Base-by-base conservation (phyloP, 495 filamentous ascomycete genomes). In the Podospora tetraspora region DNA sequence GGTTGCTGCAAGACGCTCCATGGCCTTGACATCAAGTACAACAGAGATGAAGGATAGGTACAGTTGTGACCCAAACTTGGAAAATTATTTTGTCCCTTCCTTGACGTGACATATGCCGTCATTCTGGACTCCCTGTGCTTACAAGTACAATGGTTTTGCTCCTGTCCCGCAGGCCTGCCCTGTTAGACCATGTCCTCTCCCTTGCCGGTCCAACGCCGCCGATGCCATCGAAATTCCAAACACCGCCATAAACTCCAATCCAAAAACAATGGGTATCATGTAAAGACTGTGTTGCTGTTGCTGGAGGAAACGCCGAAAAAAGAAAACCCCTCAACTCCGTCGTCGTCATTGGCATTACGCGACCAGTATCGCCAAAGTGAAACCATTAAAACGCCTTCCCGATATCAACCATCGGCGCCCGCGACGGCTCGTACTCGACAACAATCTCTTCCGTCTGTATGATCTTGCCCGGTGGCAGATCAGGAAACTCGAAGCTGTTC, bases 371-470 rank as follows among this genome's bases (percentile, higher is more conserved):
- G 43, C 43, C 43, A 52, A 52, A 1, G 43, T 52, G 43, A 52
- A 52, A 8, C 37, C 43, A 52, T 52, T 8, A 52, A 6, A 52
- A 52, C 5, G 43, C 43, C 43, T 52, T 52, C 2, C 43, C 43
- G 43, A 52, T 52, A 52, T 52, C 43, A n/a, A 52, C 19, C 43
- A 52, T 52, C 16, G 43, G 43, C 19, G 43, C 43, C 43, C 19
- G 43, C 43, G 43, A 52, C 13, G 59, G 19, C 52, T 74, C 73
- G 32, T 71, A 74, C 68, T 74, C 68, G 10, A 74, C 70, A 5
- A 68, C 63, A 6, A 74, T 69, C 59, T 74, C 73, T 32, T 74
- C 73, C 2, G 70, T 72, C 62, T 72, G 68, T 22, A 74, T 61
- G 43, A 74, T 74, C 61, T 69, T 74, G 4, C 73, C 70, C 3